Evolutionary conservation across 179 eudicot genomes (phyloP).

Genomic region (Heliamphora pulchella): DNA sequence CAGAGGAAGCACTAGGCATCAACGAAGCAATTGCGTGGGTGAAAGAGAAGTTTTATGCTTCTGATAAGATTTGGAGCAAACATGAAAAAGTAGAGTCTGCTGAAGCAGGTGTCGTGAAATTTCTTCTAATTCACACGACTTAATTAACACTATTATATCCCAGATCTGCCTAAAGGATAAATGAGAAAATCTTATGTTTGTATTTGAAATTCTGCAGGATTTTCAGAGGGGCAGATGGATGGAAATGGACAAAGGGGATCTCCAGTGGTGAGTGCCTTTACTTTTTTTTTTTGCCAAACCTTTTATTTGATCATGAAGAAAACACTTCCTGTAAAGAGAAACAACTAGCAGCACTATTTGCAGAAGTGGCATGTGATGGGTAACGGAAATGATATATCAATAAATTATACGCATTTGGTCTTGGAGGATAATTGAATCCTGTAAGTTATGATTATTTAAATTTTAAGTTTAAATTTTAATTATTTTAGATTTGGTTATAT

Average conservation of each 20-base stretch:
- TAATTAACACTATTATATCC: too few species aligned
- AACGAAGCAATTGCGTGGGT: slow-evolving; percentile 88
- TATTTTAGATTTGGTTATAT: too few species aligned
- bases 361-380: background rate
- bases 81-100: slow-evolving; percentile 15
- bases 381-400: too few species aligned
- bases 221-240: slow-evolving; percentile 14
- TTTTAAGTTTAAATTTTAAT: too few species aligned
- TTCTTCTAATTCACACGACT: background rate
- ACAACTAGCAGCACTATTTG: background rate
- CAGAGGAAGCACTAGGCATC: slow-evolving; percentile 39
- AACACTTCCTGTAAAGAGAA: background rate
- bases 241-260: slow-evolving; percentile 14
- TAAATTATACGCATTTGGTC: too few species aligned
- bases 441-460: too few species aligned
- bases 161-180: background rate
- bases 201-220: slow-evolving; percentile 17
- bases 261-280: slow-evolving; percentile 14
- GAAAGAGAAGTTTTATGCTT: slow-evolving; percentile 47
- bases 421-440: too few species aligned
- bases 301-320: too few species aligned
- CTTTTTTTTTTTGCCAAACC: background rate
- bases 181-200: background rate
- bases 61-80: slow-evolving; percentile 18
- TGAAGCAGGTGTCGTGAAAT: slow-evolving; percentile 14